These are phyloP conservation scores for Sedum album DNA, from an alignment of 164 flowering plant genomes.

Conservation along the genomic window DNA sequence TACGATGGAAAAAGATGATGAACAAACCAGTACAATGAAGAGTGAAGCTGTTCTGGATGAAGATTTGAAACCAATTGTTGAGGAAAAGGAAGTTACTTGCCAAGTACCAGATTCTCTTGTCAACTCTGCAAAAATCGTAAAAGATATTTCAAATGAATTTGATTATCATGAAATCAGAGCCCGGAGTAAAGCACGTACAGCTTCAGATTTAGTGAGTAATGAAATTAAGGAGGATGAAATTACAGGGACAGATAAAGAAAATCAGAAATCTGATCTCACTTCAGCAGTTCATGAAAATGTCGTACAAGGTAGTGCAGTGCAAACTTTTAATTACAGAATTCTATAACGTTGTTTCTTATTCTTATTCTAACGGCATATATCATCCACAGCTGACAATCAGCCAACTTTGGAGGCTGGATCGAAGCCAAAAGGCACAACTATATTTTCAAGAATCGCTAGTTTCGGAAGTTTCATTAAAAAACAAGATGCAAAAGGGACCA, in stretches of 20 bases:
- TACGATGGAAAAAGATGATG: constrained; percentile 15
- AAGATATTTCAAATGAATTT: constrained; percentile 14
- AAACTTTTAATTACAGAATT: background rate
- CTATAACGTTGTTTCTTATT: background rate
- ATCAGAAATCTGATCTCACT: constrained; percentile 15
- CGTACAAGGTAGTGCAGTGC: constrained; percentile 22
- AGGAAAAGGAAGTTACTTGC: constrained; percentile 17
- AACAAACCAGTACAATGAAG: constrained; percentile 4
- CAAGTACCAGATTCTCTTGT: constrained; percentile 8
- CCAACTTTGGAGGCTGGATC: constrained; percentile 10
- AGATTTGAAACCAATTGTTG: constrained; percentile 3
- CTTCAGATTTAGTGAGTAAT: constrained; percentile 5
- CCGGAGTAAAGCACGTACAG: constrained; percentile 14
- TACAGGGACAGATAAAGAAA: constrained; percentile 12
- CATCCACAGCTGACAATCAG: constrained; percentile 27
- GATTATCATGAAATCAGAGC: constrained; percentile 8
- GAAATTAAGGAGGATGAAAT: constrained; percentile 17
- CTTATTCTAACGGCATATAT: background rate
- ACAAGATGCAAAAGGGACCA: constrained; percentile 17
- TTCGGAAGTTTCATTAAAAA: constrained; percentile 20
- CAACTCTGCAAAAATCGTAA: constrained; percentile 1
- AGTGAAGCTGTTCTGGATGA: constrained; percentile 11
- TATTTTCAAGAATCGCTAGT: constrained; percentile 15
- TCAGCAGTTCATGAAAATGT: constrained; percentile 17
- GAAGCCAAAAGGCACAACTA: constrained; percentile 15